phyloP scores from a whole-genome alignment of 345 rosid genomes.

The Eucalyptus tenuipes region DNA sequence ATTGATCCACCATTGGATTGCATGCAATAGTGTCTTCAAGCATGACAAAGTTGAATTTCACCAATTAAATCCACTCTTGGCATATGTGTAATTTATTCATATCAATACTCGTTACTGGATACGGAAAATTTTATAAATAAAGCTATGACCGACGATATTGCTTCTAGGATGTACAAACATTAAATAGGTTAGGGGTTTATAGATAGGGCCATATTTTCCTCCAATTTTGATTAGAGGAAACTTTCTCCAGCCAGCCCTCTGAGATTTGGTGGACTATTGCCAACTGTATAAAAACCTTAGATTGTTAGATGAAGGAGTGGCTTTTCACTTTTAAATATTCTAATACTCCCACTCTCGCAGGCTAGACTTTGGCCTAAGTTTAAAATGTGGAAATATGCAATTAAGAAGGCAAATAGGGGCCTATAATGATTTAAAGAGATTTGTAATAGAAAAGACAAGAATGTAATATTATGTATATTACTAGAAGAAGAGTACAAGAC shows the following conservation, averaged over 20 bases:
- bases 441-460: accelerated
- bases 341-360: accelerated
- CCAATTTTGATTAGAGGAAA: background rate
- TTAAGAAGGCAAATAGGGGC: accelerated
- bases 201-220: background rate
- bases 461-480: background rate
- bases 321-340: too few species aligned
- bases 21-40: background rate
- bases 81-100: background rate
- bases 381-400: accelerated
- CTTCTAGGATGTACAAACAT: too few species aligned
- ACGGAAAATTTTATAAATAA: background rate
- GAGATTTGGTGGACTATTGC: accelerated
- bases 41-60: background rate
- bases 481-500: accelerated
- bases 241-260: accelerated
- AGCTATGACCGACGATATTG: background rate
- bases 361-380: background rate
- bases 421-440: background rate
- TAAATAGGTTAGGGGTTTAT: background rate
- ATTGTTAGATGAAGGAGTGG: accelerated
- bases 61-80: background rate
- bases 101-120: background rate
- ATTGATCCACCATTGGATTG: background rate
- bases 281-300: accelerated